Base-by-base conservation (phyloP, 2,329 filamentous ascomycete genomes). In the Diplocarpon mali region DNA sequence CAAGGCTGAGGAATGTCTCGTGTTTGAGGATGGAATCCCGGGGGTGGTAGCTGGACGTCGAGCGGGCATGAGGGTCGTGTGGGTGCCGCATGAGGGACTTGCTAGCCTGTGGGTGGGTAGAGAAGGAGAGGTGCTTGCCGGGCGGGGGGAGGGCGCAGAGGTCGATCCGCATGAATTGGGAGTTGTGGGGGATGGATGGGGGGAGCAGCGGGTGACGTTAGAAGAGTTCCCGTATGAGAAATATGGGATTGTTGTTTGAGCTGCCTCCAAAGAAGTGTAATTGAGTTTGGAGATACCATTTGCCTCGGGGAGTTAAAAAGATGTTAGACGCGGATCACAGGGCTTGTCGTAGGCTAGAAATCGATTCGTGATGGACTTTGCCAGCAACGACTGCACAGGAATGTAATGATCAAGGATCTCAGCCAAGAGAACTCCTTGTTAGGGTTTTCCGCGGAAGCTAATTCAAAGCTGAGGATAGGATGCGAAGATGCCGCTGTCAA, bases 11-110 rank as follows among this genome's bases (percentile, higher is more conserved):
- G 90, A 96, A 65, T 96, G 90, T 61, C 71, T 96, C 12, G 92
- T 96, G 0, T 95, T 96, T 57, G 92, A 96, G 66, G 92, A 96
- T 65, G 85, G 83, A 30, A 87, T 96, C 2, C 86, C 88, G 0
- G 92, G 92, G 5, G 87, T 95, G 4, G 90, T 96, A 66, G 79
- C 88, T 2, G 92, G 88, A 6, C 71, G 90, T 42, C 76, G 90
- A 53, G 92, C 90, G 0, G 90, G 92, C 0, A 96, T 96, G 90
- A 79, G 90, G 53, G 88, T 93, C 14, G 72, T 95, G 1, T 96
- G 92, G 90, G 82, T 79, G 54, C 90, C 90, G 17, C 88, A 96
- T 64, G 76, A 78, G 1, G 84, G 77, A 58, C 67, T 96, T 42
- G 72, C 85, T 66, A 69, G 77, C 42, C 83, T 89, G 61, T 93